These are phyloP conservation scores for Barnettozyma hawaiiensis DNA, from an alignment of 1,139 yeast genomes.

Conservation along the genomic window DNA sequence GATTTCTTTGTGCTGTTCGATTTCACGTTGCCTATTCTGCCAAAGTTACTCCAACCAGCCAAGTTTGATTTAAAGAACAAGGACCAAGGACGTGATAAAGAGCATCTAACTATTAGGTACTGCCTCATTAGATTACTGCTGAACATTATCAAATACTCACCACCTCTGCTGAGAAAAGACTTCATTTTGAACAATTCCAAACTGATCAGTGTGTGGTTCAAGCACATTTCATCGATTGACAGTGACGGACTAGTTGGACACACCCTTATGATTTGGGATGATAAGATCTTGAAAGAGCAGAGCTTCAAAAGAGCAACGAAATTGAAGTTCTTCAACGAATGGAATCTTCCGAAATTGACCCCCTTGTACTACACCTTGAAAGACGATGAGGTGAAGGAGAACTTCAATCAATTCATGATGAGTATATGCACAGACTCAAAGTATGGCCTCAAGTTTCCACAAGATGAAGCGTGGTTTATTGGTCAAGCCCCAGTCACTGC, in stretches of 20 bases:
- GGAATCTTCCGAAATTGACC: constrained; percentile 56
- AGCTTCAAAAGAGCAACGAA: constrained; percentile 65
- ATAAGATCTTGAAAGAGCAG: constrained; percentile 51
- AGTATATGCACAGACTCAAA: constrained; percentile 46
- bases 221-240: constrained; percentile 52
- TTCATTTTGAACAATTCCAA: constrained; percentile 51
- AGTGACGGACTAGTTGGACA: constrained; percentile 37
- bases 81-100: constrained; percentile 29
- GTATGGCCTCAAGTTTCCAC: constrained; percentile 59
- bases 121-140: constrained; percentile 61
- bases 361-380: constrained; percentile 41
- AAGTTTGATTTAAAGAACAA: constrained; percentile 39
- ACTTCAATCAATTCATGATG: constrained; percentile 45
- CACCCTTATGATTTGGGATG: constrained; percentile 45
- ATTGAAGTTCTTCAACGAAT: constrained; percentile 73
- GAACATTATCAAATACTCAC: constrained; percentile 41
- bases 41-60: constrained; percentile 55
- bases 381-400: constrained; percentile 31
- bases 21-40: constrained; percentile 53
- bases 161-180: constrained; percentile 56
- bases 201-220: constrained; percentile 60
- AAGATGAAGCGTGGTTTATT: constrained; percentile 50
- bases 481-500: constrained; percentile 24
- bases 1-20: constrained; percentile 65
- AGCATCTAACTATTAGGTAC: constrained; percentile 44